Percentiles rank a stretch among this genome's conserved stretches.
Conservation (phyloP, 106 monocot genomes). For the Dioscorea zingiberensis region DNA sequence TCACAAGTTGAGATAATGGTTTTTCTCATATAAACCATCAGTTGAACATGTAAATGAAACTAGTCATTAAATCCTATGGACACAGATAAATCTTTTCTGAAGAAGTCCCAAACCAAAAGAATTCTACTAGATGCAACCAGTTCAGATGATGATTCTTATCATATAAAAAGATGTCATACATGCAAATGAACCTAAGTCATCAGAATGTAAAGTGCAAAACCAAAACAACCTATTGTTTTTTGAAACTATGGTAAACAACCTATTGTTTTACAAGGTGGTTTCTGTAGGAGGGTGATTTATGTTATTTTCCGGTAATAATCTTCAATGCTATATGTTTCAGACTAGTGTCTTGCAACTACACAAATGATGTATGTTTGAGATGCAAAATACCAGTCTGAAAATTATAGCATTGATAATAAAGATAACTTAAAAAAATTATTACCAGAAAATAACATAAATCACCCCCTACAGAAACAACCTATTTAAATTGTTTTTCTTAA, state of each 20-base stretch:
- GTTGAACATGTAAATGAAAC: no score
- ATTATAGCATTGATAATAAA: background rate
- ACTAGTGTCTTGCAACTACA: background rate
- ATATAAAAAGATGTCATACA: background rate
- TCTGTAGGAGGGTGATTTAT: background rate
- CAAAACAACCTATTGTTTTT: no score
- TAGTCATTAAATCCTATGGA: no score
- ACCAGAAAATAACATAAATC: background rate
- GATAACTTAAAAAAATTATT: background rate
- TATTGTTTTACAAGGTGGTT: no score
- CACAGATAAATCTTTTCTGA: no score
- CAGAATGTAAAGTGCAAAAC: background rate
- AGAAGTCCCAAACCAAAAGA: background rate
- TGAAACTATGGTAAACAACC: no score
- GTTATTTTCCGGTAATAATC: background rate
- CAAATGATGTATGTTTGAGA: background rate
- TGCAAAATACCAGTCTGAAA: background rate
- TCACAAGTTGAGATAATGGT: no score
- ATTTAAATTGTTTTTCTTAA: background rate
- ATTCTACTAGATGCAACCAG: background rate
- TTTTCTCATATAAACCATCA: no score
- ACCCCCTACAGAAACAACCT: background rate
- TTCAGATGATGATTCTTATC: conserved; percentile 4
- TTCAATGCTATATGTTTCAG: background rate
- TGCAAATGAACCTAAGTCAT: background rate